Evolutionary conservation across 2,329 filamentous ascomycete species (phyloP).

Genomic region (Arthrobotrys musiformis): DNA sequence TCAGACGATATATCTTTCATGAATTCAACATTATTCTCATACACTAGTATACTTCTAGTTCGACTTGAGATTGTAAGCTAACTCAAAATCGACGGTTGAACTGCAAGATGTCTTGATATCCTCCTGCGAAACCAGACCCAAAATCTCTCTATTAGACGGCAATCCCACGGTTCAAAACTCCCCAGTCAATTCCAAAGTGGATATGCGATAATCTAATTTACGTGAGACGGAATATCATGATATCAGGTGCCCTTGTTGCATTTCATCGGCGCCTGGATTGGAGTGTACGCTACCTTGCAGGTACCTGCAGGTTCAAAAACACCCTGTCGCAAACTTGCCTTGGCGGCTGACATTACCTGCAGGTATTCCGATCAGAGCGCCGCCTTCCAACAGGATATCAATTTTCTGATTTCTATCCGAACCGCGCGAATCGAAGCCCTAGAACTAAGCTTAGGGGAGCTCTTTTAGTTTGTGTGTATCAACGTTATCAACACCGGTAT

Average conservation of each 20-base stretch:
- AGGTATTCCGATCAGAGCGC: neutral
- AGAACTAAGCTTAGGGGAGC: neutral
- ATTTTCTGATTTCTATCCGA: neutral
- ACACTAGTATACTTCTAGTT: neutral
- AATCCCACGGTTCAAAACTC: neutral
- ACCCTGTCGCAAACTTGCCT: neutral
- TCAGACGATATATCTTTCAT: slow-evolving; percentile 9
- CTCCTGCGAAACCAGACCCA: neutral
- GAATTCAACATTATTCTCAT: neutral
- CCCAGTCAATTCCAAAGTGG: neutral
- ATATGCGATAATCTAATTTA: neutral
- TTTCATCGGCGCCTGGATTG: neutral
- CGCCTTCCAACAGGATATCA: neutral
- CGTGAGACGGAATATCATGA: neutral
- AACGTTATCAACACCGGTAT: neutral
- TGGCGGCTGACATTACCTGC: slow-evolving; percentile 1
- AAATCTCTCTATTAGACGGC: neutral
- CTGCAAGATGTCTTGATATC: neutral
- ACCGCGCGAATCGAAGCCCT: neutral
- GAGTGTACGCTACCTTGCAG: neutral
- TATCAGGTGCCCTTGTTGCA: slow-evolving; percentile 3
- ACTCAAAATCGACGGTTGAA: neutral
- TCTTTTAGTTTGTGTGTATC: neutral
- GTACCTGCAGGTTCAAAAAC: neutral
- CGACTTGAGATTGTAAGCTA: no score